A percentile compares a stretch with the other conserved stretches of the same genome.
phyloP scores from a whole-genome alignment of 2,329 filamentous ascomycete species.

The Scedosporium aurantiacum region DNA sequence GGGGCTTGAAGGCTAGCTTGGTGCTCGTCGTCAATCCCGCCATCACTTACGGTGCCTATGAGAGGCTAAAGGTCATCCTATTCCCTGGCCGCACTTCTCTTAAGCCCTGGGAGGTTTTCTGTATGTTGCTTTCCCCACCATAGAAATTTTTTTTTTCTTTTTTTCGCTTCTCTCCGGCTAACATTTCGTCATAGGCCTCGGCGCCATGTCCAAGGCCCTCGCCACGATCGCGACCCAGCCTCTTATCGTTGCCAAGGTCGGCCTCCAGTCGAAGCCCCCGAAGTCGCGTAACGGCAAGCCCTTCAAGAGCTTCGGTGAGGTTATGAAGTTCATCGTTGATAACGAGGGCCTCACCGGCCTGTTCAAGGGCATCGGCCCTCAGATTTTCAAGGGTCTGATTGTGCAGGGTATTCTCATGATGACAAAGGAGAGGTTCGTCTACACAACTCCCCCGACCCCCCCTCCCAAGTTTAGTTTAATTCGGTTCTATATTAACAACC shows the following conservation, averaged over 20 bases:
- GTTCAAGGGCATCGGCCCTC: conserved; percentile 94
- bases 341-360: conserved; percentile 75
- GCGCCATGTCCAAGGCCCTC: conserved; percentile 82
- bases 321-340: conserved; percentile 87
- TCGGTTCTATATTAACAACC: neutral
- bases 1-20: conserved; percentile 88
- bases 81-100: conserved; percentile 69
- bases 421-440: conserved; percentile 80
- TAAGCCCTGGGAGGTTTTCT: conserved; percentile 77
- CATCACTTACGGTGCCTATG: conserved; percentile 95
- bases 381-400: conserved; percentile 82
- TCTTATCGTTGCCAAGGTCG: conserved; percentile 94
- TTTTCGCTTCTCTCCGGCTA: conserved; percentile 1
- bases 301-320: conserved; percentile 86
- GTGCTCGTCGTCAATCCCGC: conserved; percentile 93
- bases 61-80: conserved; percentile 66
- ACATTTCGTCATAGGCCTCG: conserved; percentile 51
- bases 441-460: neutral
- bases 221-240: conserved; percentile 91
- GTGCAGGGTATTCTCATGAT: conserved; percentile 98
- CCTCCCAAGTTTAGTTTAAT: neutral
- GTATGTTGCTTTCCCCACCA: conserved; percentile 42
- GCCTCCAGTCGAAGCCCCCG: conserved; percentile 86
- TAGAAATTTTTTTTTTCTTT: neutral
- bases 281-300: conserved; percentile 75